Conservation (phyloP, 2,329 filamentous ascomycete species). For the Beauveria bassiana region DNA sequence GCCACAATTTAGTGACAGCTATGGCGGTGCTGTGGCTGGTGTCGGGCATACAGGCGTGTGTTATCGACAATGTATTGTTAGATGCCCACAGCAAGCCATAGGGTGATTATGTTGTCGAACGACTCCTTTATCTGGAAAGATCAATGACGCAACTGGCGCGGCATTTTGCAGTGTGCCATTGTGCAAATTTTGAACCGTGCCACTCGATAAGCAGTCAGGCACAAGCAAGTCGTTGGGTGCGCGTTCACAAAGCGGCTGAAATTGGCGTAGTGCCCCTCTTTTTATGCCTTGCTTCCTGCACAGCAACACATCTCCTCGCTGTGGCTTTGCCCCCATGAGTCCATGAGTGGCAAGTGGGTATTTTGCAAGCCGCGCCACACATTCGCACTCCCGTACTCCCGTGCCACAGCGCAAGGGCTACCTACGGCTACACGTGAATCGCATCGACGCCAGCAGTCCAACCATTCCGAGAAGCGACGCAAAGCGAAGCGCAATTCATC, state of each 20-base stretch:
- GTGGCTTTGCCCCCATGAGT: conserved; percentile 7
- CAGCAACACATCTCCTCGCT: not conserved
- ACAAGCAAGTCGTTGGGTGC: not conserved
- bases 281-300: not conserved
- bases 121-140: too few relatives aligned
- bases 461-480: not conserved
- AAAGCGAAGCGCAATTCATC: conserved; percentile 11
- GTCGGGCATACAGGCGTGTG: not conserved
- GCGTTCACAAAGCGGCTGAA: not conserved
- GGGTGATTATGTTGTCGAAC: too few relatives aligned
- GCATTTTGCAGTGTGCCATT: not conserved
- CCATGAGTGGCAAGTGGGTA: conserved; percentile 3
- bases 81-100: not conserved
- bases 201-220: not conserved
- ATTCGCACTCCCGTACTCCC: not conserved
- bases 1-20: not conserved
- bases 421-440: conserved; percentile 10
- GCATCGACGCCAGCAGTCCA: conserved; percentile 1
- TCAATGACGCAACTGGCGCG: not conserved
- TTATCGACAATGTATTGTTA: too few relatives aligned
- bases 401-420: not conserved
- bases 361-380: not conserved
- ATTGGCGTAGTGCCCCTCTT: conserved; percentile 2
- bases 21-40: not conserved
- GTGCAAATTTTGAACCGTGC: not conserved